Conservation (phyloP, 73 alveolate species). For the Strombidium stylifer region DNA sequence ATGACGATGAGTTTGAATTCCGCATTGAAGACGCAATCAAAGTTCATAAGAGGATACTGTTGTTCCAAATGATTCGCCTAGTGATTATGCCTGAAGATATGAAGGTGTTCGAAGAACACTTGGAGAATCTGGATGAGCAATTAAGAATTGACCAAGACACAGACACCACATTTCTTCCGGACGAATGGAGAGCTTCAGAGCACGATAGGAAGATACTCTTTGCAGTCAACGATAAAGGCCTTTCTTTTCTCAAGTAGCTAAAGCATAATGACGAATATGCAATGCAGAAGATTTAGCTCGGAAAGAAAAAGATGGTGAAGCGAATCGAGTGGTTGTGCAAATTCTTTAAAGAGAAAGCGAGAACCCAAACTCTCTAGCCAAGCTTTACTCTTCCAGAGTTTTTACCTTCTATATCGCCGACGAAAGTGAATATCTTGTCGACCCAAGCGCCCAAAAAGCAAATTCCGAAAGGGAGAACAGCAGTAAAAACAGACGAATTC, state of each 20-base stretch:
- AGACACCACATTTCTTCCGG: constrained; percentile 46
- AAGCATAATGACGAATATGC: constrained; percentile 43
- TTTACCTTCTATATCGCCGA: no score
- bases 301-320: constrained; percentile 42
- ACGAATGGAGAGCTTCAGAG: constrained; percentile 54
- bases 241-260: constrained; percentile 57
- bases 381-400: no score
- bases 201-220: constrained; percentile 76
- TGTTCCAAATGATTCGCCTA: constrained; percentile 85
- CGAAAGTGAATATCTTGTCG: no score
- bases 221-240: constrained; percentile 82
- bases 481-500: constrained; percentile 59
- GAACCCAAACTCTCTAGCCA: no score
- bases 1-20: constrained; percentile 82
- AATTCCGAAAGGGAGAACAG: no score
- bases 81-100: constrained; percentile 65
- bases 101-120: constrained; percentile 68
- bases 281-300: constrained; percentile 44
- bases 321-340: constrained; percentile 76
- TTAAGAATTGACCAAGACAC: neutral
- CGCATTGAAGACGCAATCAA: constrained; percentile 65
- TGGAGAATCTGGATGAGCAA: constrained; percentile 41
- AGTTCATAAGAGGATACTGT: constrained; percentile 66
- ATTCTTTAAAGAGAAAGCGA: constrained; percentile 73
- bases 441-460: no score